Conservation (phyloP, 2,329 filamentous ascomycete species). For the Dryadomyces quercus-mongolicae region DNA sequence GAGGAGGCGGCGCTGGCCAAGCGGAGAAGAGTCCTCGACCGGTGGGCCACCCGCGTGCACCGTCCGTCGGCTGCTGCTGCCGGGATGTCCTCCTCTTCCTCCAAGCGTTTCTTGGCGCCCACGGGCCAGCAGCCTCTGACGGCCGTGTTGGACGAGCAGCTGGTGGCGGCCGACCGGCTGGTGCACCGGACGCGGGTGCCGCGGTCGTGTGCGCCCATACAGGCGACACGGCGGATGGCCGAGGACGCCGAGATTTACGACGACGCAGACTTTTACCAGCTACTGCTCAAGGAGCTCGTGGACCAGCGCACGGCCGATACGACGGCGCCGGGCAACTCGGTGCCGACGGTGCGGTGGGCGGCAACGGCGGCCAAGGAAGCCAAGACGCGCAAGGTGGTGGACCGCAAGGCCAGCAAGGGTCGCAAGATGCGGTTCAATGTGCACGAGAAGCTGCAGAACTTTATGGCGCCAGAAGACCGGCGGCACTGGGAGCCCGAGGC, state of each 20-base stretch:
- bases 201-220: constrained; percentile 64
- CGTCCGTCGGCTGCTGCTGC: constrained; percentile 31
- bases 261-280: constrained; percentile 88
- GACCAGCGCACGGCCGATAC: constrained; percentile 71
- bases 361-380: constrained; percentile 62
- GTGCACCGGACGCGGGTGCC: constrained; percentile 57
- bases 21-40: constrained; percentile 65
- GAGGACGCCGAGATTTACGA: constrained; percentile 66
- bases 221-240: constrained; percentile 43
- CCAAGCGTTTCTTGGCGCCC: constrained; percentile 40
- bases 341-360: constrained; percentile 49
- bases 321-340: constrained; percentile 28
- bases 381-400: constrained; percentile 72
- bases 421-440: constrained; percentile 89
- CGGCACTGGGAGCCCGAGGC: constrained; percentile 69
- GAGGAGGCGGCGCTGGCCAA: constrained; percentile 48
- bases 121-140: constrained; percentile 48
- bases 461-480: constrained; percentile 86
- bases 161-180: constrained; percentile 50
- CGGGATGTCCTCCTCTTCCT: constrained; percentile 29
- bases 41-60: constrained; percentile 78
- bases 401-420: constrained; percentile 91
- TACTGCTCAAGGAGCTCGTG: constrained; percentile 84
- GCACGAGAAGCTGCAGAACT: constrained; percentile 95
- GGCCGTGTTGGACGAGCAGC: constrained; percentile 56